Base-by-base conservation (phyloP, 306 rosid genomes). In the Adenanthera pavonina region DNA sequence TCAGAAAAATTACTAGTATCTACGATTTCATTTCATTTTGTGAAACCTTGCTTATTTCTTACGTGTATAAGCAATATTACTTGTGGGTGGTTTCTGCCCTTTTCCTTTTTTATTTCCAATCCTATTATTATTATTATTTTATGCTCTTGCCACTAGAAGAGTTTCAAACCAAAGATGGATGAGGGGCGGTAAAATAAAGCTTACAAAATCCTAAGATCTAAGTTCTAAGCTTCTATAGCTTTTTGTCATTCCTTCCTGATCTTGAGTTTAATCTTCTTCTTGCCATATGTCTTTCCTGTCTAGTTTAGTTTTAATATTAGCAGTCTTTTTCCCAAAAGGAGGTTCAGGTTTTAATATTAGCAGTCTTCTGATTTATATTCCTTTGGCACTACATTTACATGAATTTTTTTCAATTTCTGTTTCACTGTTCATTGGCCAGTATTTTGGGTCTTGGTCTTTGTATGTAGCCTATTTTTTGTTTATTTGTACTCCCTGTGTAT, bases 401-500 rank as follows among this genome's bases (percentile, higher is more conserved):
- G 47, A 40, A 30, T n/a, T 51, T 62, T 74, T 56, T 38, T 51
- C 6, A 33, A 47, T 76, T 78, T 35, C 20, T 25, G 69, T 69
- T 47, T 76, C 72, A 49, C 59, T 66, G 16, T 62, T 30, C 3
- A 19, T 69, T 69, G 16, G 7, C 19, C 16, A 25, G 76, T 11
- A 33, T 47, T 20, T 33, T 72, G 38, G 78, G 15, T 13, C 15
- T 3, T 38, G 67, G 10, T 72, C 56, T 43, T 12, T 71, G 75
- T n/a, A 5, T 74, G 36, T 54, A 38, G 38, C 77, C 19, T 14
- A 17, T 20, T 75, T 72, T 81, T 81, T 61, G 36, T 69, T 14
- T 80, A 73, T 59, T 57, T 62, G 19, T 54, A 7, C 79, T 74
- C 56, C 33, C n/a, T 77, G 57, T 67, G 25, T 66, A 74, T 64